A percentile compares a stretch with the other conserved stretches of the same genome.
phyloP scores from a whole-genome alignment of 768 basidiomycete species.

The Paxillus rubicundulus region DNA sequence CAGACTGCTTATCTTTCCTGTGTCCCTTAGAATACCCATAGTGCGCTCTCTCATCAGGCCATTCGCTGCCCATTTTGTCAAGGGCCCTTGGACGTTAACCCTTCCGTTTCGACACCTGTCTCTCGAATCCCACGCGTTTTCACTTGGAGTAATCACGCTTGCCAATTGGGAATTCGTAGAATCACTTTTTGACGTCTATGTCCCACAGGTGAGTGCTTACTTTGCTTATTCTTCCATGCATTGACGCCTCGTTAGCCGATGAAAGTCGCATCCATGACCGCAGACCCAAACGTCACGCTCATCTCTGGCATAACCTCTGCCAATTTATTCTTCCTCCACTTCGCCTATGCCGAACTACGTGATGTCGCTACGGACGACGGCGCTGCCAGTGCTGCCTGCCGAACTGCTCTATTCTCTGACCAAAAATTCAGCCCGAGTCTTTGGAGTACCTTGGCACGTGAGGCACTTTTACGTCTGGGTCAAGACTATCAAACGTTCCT shows the following conservation, averaged over 20 bases:
- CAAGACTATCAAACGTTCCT: constrained; percentile 67
- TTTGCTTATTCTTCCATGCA: background rate
- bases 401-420: constrained; percentile 62
- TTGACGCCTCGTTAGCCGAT: constrained; percentile 40
- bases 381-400: constrained; percentile 39
- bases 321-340: constrained; percentile 52
- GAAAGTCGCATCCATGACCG: constrained; percentile 40
- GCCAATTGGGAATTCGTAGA: constrained; percentile 65
- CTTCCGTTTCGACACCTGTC: constrained; percentile 47
- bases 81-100: constrained; percentile 51
- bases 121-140: constrained; percentile 48
- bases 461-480: constrained; percentile 59
- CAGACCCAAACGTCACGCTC: constrained; percentile 54
- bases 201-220: constrained; percentile 47
- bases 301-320: constrained; percentile 62
- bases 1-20: constrained; percentile 48
- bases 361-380: constrained; percentile 47
- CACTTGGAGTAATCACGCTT: constrained; percentile 50
- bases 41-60: constrained; percentile 52
- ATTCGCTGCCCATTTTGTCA: constrained; percentile 61
- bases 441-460: constrained; percentile 61
- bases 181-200: constrained; percentile 54
- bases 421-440: constrained; percentile 62
- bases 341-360: constrained; percentile 64
- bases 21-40: constrained; percentile 55